Conservation (phyloP, 1,139 yeast species). For the Magnusiomyces starmeri region DNA sequence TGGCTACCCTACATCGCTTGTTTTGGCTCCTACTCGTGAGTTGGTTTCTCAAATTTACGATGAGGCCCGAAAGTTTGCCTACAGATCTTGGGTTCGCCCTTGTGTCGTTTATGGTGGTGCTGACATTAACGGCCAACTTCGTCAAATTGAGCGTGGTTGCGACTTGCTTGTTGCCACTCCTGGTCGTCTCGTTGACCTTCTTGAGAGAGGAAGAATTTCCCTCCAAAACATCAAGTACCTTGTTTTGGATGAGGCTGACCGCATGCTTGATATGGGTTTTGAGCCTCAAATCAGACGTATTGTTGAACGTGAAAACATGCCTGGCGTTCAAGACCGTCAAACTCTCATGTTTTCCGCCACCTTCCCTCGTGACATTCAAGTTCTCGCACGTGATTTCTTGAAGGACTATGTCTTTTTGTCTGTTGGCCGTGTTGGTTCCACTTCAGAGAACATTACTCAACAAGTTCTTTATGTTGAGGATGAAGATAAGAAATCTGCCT, state of each 20-base stretch:
- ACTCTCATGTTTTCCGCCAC: slow-evolving; percentile 98
- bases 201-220: slow-evolving; percentile 91
- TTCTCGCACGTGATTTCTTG: slow-evolving; percentile 94
- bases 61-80: slow-evolving; percentile 90
- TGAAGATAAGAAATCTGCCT: slow-evolving; percentile 84
- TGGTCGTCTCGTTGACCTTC: slow-evolving; percentile 93
- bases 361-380: slow-evolving; percentile 95
- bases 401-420: slow-evolving; percentile 92
- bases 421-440: slow-evolving; percentile 97
- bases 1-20: slow-evolving; percentile 90
- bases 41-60: slow-evolving; percentile 93
- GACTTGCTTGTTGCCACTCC: slow-evolving; percentile 97
- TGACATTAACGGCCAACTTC: slow-evolving; percentile 78
- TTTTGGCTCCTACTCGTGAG: slow-evolving; percentile 98
- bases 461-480: slow-evolving; percentile 90
- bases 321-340: slow-evolving; percentile 83
- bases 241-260: slow-evolving; percentile 97
- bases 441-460: slow-evolving; percentile 96
- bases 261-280: slow-evolving; percentile 99
- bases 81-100: slow-evolving; percentile 98
- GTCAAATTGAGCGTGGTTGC: slow-evolving; percentile 89
- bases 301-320: slow-evolving; percentile 97
- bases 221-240: slow-evolving; percentile 84
- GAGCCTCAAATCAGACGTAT: slow-evolving; percentile 99
- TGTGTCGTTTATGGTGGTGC: slow-evolving; percentile 99